These are phyloP conservation scores for Exophiala spinifera DNA, from an alignment of 2,329 filamentous ascomycete species.

Conservation along the genomic window DNA sequence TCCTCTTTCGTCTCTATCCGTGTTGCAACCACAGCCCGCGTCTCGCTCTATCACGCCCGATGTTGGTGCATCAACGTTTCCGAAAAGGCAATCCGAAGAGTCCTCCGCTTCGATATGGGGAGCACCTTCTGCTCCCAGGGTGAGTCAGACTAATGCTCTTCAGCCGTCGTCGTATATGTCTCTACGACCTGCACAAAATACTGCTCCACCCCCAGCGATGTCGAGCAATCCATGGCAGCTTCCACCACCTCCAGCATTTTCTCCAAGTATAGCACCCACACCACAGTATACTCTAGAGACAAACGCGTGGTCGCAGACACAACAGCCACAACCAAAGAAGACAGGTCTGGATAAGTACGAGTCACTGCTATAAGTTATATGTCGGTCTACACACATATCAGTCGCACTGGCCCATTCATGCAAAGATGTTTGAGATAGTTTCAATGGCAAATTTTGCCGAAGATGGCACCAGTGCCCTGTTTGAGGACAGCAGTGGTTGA, in stretches of 20 bases:
- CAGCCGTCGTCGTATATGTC: slow-evolving; percentile 6
- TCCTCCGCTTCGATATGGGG: slow-evolving; percentile 34
- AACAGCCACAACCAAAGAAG: slow-evolving; percentile 31
- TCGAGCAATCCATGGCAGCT: slow-evolving; percentile 21
- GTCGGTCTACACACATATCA: background rate
- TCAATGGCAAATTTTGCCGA: too few relatives aligned
- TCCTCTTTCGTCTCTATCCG: slow-evolving; percentile 22
- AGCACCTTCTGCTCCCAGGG: slow-evolving; percentile 13
- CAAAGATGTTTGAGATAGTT: too few relatives aligned
- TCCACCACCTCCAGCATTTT: slow-evolving; percentile 12
- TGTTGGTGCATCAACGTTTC: slow-evolving; percentile 46
- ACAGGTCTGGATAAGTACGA: slow-evolving; percentile 55
- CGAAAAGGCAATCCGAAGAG: slow-evolving; percentile 44
- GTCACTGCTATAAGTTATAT: slow-evolving; percentile 48
- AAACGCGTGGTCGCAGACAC: slow-evolving; percentile 13
- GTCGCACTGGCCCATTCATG: too few relatives aligned
- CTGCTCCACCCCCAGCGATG: slow-evolving; percentile 2
- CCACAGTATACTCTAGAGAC: slow-evolving; percentile 27
- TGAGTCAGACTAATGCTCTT: slow-evolving; percentile 11
- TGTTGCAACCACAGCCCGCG: slow-evolving; percentile 28
- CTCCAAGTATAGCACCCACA: slow-evolving; percentile 34
- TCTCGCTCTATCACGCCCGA: slow-evolving; percentile 53
- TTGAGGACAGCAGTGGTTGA: too few relatives aligned
- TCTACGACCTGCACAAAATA: slow-evolving; percentile 4
- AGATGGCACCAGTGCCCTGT: too few relatives aligned